Evolutionary conservation across 192 early-diverging fungal species (phyloP), one percentile per base, ranked within the genome.

Genomic region (Jimgerdemannia lactiflua): DNA sequence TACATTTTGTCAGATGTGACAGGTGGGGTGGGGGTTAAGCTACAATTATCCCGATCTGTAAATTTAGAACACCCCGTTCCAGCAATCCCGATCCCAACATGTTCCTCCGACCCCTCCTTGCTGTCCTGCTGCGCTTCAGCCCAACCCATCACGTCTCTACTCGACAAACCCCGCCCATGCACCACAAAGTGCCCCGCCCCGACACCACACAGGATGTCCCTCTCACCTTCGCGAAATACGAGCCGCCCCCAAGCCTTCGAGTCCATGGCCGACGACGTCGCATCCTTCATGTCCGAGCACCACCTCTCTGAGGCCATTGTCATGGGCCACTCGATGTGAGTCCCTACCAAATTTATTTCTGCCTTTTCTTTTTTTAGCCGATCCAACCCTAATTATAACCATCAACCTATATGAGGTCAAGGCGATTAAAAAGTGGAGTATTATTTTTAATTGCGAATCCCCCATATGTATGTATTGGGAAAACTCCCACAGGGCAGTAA

Each of bases 261-360:
- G n/a, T 76, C 89, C 4, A 98, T 99, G 96, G 82, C 93, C 3
- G 76, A 75, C 4, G 97, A 99, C 71, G 80, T 99, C 11, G 78
- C 79, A 10, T 70, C 72, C n/a, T 96, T 97, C 65, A 78, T 95
- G 49, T 70, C 84, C 11, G 81, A 85, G 39, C 90, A 94, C 40
- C 73, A 81, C 4, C 65, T 95, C 9, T 78, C 86, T 11, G 73
- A 74, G 3, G 85, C 91, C 0, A 76, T 92, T 19, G 71, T 98
- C 8, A 80, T 98, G 70, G 97, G 96, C 10, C 97, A 99, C 74
- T 95, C 94, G 4, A 97, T 98, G 95, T 86, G 84, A 80, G 78
- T 17, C 71, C 3, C 29, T n/a, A n/a, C n/a, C n/a, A n/a, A n/a
- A n/a, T 14, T 8, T n/a, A 77, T 20, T 44, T 75, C 54, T 40